Evolutionary conservation across 2,329 filamentous ascomycete species (phyloP).

Genomic region (Fusarium irregulare): DNA sequence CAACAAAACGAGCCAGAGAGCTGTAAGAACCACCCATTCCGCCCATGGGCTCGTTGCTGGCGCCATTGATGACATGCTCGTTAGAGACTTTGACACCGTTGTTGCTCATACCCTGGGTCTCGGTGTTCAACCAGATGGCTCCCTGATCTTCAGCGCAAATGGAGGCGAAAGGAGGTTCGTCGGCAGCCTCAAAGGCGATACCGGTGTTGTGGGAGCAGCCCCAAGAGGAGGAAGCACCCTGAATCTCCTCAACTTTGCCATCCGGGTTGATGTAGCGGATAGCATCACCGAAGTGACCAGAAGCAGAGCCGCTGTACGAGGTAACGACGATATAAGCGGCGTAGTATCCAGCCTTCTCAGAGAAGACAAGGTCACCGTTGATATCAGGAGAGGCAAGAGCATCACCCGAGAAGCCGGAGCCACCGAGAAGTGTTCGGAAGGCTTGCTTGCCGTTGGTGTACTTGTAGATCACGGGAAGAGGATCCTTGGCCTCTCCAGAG

Average conservation of each 20-base stretch:
- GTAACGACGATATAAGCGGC: constrained; percentile 73
- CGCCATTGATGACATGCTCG: constrained; percentile 71
- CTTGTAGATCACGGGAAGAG: constrained; percentile 69
- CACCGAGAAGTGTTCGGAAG: constrained; percentile 70
- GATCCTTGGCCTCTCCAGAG: constrained; percentile 61
- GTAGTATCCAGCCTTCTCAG: constrained; percentile 65
- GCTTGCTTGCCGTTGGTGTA: constrained; percentile 65
- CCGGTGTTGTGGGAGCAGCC: constrained; percentile 74
- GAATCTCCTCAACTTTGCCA: constrained; percentile 63
- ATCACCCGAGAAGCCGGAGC: constrained; percentile 62
- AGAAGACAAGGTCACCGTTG: constrained; percentile 72
- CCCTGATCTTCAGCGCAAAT: constrained; percentile 72
- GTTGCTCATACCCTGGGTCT: constrained; percentile 65
- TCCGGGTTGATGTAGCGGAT: constrained; percentile 59
- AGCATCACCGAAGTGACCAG: constrained; percentile 69
- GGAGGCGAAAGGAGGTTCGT: constrained; percentile 67
- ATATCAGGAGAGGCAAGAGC: constrained; percentile 67
- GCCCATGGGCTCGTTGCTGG: constrained; percentile 67
- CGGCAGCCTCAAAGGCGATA: constrained; percentile 70
- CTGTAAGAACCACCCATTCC: constrained; percentile 73
- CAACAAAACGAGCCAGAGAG: constrained; percentile 64
- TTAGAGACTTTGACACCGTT: constrained; percentile 70
- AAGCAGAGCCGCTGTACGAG: constrained; percentile 63
- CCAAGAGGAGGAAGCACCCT: constrained; percentile 66
- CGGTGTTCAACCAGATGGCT: constrained; percentile 72